Evolutionary conservation across 225 moss, liverwort and hornwort genomes (phyloP).

Genomic region (Straminergon stramineum): DNA sequence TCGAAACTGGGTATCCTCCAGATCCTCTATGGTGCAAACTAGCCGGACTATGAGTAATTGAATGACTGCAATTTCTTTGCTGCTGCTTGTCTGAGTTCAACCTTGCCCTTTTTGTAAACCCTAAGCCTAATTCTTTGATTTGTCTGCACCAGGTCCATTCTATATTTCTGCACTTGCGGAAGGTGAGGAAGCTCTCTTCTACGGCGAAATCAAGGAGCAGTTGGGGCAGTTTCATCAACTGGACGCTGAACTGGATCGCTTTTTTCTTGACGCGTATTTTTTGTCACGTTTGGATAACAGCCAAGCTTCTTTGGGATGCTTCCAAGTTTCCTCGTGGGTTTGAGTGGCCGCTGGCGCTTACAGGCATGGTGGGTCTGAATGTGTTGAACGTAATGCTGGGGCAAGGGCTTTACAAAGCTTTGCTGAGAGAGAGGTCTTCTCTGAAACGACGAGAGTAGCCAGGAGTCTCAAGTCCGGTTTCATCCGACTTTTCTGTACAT

Average conservation of each 20-base stretch:
- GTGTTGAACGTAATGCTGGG: conserved; percentile 58
- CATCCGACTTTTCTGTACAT: background rate
- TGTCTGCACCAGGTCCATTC: conserved; percentile 64
- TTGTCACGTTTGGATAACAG: conserved; percentile 55
- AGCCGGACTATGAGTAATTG: background rate
- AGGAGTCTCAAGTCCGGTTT: background rate
- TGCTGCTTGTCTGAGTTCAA: background rate
- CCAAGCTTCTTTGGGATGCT: conserved; percentile 55
- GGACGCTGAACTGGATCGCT: conserved; percentile 66
- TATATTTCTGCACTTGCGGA: conserved; percentile 65
- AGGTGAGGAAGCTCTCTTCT: conserved; percentile 47
- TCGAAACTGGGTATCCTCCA: background rate
- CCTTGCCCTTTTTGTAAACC: background rate
- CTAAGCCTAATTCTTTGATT: background rate
- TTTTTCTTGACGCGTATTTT: conserved; percentile 45
- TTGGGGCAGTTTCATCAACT: conserved; percentile 23
- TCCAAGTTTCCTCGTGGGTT: conserved; percentile 62
- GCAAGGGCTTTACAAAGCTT: conserved; percentile 74
- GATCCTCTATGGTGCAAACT: background rate
- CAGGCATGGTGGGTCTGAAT: conserved; percentile 77
- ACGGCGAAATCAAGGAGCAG: conserved; percentile 16
- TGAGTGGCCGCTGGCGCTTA: conserved; percentile 61
- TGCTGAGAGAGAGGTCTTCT: conserved; percentile 34
- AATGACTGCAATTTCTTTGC: background rate
- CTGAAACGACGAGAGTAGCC: conserved; percentile 1